Evolutionary conservation across 345 rosid species (phyloP), one percentile per base, ranked within the genome.

Genomic region (Draba incana): DNA sequence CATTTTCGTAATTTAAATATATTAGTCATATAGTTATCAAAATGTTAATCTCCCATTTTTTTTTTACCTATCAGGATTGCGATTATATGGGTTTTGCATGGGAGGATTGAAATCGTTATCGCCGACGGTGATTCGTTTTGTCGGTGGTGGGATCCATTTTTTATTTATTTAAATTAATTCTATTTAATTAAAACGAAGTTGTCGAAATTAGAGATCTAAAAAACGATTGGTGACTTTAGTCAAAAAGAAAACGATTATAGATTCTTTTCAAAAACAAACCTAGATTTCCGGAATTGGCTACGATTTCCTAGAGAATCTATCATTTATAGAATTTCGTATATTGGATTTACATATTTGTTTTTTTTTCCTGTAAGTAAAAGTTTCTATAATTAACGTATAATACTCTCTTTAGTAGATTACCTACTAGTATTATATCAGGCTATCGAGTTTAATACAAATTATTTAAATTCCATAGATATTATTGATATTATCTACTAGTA

Each of bases 121-220:
- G 70, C 70, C 60, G 70, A 46, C 64, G 76, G 70, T 72, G 52
- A 39, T 64, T 72, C 15, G 37, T 64, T 46, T 20, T 56, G 66
- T 72, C 77, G 77, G 77, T 73, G 48, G 62, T 73, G 66, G 77
- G 71, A 23, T 58, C 71, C 77, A 39, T 42, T 64, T 33, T 47
- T 33, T n/a, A n/a, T n/a, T 11, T 9, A 0, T 8, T 1, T 27
- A n/a, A 14, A 39, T 23, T 27, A 0, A 8, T 5, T 27, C 23
- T 25, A 39, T 23, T 27, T 27, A 11, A 8, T 9, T 44, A 55
- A 52, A 53, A 8, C 5, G 23, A 55, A 52, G 44, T 35, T 2
- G 3, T 24, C n/a, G 15, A 63, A 54, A 25, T 63, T 45, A 54
- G 23, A 71, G 8, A 62, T 63, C 49, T 46, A 15, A 53, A 62